Evolutionary conservation across 2,329 filamentous ascomycete genomes (phyloP), one percentile per base, ranked within the genome.

Genomic region (Colletotrichum plurivorum): DNA sequence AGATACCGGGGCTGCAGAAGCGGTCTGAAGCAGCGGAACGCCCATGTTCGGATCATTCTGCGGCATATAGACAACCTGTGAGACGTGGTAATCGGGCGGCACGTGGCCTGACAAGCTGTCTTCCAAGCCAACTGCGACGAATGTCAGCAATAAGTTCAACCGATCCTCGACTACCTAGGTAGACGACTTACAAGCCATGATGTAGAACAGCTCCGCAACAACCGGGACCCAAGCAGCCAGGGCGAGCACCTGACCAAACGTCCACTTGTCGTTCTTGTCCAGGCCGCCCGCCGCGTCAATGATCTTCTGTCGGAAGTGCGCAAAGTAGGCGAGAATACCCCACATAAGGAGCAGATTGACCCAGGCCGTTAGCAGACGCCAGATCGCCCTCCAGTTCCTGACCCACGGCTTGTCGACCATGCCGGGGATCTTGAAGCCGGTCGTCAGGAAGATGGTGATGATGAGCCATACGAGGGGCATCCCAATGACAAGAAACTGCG

Each of bases 231-330:
- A 79, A 0, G 75, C 76, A 5, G 75, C 74, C 18, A 79, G 57
- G 0, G 76, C 71, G 3, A 79, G 64, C 4, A 78, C 75, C 67
- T 79, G 77, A 0, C 76, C 74, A 55, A 79, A 79, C 4, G 73
- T 77, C 76, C 77, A 79, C 22, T 69, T 63, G 1, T 66, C 72
- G 31, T 77, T 71, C 36, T 71, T 59, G 55, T 76, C 73, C 8
- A 70, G 48, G 10, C 57, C 41, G 15, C 72, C 71, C 15, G 75
- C 69, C 0, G 41, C 16, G 2, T 60, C 10, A 20, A 71, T 56
- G 5, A 76, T 65, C 3, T 48, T 51, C 31, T 55, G 45, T 9
- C 77, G 68, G 63, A 78, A 78, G 5, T 53, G 52, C 1, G 74
- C 71, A 49, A 77, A 78, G 5, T 76, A 61, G 16, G 49, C 73